Evolutionary conservation across 495 filamentous ascomycete species (phyloP).

Genomic region (Penicillium soppii): DNA sequence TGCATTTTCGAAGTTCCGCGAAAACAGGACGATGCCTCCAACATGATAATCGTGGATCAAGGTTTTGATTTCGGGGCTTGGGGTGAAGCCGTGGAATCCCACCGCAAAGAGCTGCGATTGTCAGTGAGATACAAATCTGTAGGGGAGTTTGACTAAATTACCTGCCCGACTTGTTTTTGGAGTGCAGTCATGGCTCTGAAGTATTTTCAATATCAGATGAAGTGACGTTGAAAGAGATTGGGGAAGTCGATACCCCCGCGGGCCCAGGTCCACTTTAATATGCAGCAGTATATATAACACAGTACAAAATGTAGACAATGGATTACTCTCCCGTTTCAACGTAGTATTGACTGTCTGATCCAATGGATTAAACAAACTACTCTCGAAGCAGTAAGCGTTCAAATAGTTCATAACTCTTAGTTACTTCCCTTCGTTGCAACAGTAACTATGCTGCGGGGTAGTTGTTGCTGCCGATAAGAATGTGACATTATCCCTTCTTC

Average conservation of each 20-base stretch:
- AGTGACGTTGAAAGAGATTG: neutral
- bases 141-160: neutral
- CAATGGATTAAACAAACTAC: neutral
- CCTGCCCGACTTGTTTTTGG: conserved; percentile 38
- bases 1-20: conserved; percentile 41
- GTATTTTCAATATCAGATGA: too few species aligned
- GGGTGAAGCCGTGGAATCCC: conserved; percentile 45
- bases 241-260: neutral
- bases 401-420: too few species aligned
- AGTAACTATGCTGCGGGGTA: too few species aligned
- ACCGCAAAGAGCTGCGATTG: conserved; percentile 46
- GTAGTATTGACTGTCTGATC: too few species aligned
- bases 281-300: too few species aligned
- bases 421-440: too few species aligned
- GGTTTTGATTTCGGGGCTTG: conserved; percentile 46
- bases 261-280: neutral
- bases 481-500: neutral
- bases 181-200: neutral
- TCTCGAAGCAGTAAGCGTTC: too few species aligned
- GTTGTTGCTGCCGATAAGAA: neutral
- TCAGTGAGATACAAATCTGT: neutral
- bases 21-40: conserved; percentile 48
- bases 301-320: neutral
- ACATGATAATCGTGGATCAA: conserved; percentile 47
- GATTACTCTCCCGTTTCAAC: neutral